These are phyloP conservation scores for Protea cynaroides DNA, from an alignment of 164 flowering plant genomes.

Conservation along the genomic window DNA sequence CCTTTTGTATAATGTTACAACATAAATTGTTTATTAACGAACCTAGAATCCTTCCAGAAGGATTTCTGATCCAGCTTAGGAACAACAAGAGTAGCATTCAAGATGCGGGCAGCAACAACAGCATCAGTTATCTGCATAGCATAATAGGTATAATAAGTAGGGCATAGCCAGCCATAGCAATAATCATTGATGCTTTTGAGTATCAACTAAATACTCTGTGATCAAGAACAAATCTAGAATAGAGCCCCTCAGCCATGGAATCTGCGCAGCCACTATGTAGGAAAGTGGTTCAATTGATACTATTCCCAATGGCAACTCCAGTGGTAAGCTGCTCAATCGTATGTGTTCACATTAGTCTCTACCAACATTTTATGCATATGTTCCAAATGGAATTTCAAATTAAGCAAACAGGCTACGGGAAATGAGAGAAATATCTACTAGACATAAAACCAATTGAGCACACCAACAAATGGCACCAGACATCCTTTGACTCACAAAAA, in stretches of 20 bases:
- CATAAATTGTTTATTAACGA: slow-evolving; percentile 4
- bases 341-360: no score
- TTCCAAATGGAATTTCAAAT: no score
- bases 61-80: slow-evolving; percentile 70
- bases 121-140: slow-evolving; percentile 67
- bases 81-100: slow-evolving; percentile 78
- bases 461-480: no score
- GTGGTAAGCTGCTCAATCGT: no score
- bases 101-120: slow-evolving; percentile 75
- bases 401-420: no score
- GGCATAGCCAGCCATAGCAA: neutral
- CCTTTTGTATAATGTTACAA: neutral
- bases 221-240: neutral
- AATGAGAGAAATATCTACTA: no score
- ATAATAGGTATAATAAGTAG: slow-evolving; percentile 4
- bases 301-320: no score
- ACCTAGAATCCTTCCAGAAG: slow-evolving; percentile 80
- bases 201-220: neutral
- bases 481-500: no score
- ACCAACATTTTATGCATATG: no score
- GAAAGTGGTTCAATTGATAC: no score
- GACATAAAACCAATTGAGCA: no score
- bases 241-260: neutral
- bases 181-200: neutral
- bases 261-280: neutral